Evolutionary conservation across 495 filamentous ascomycete species (phyloP).

Genomic region (Talaromyces trachyspermus): DNA sequence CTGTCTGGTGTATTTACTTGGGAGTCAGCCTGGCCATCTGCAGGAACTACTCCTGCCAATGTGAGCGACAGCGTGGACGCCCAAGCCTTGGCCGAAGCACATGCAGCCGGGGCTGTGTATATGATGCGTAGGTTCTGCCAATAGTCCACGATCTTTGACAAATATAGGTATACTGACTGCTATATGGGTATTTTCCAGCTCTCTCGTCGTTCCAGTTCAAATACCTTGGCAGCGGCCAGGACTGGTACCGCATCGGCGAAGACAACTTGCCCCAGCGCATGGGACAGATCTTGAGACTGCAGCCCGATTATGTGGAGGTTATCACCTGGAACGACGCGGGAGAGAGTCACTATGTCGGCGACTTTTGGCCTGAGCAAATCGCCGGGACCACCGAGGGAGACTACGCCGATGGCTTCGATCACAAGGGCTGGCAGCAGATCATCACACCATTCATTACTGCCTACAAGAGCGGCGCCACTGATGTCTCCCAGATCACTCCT

Average conservation of each 20-base stretch:
- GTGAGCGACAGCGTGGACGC: constrained; percentile 16
- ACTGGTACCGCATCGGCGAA: constrained; percentile 38
- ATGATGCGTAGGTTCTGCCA: constrained; percentile 24
- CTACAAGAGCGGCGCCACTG: constrained; percentile 21
- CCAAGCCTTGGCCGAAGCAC: constrained; percentile 13
- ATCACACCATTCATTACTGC: constrained; percentile 28
- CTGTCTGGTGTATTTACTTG: constrained; percentile 27
- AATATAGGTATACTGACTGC: background rate
- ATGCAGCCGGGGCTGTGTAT: constrained; percentile 16
- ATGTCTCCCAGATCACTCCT: background rate
- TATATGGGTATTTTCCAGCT: constrained; percentile 4
- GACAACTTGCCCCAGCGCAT: constrained; percentile 27
- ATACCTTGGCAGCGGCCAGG: constrained; percentile 19
- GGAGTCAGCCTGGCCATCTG: constrained; percentile 25
- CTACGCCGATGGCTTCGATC: constrained; percentile 8
- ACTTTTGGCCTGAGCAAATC: constrained; percentile 27
- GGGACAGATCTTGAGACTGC: constrained; percentile 16
- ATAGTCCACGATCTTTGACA: background rate
- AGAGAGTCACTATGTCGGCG: constrained; percentile 41
- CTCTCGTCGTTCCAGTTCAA: constrained; percentile 37
- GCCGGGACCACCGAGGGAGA: background rate
- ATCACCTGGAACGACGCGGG: constrained; percentile 36
- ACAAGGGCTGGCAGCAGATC: constrained; percentile 25
- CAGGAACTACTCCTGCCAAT: background rate
- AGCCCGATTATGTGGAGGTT: constrained; percentile 22